Conservation (phyloP, 345 rosid species). For the Moricandia arvensis region DNA sequence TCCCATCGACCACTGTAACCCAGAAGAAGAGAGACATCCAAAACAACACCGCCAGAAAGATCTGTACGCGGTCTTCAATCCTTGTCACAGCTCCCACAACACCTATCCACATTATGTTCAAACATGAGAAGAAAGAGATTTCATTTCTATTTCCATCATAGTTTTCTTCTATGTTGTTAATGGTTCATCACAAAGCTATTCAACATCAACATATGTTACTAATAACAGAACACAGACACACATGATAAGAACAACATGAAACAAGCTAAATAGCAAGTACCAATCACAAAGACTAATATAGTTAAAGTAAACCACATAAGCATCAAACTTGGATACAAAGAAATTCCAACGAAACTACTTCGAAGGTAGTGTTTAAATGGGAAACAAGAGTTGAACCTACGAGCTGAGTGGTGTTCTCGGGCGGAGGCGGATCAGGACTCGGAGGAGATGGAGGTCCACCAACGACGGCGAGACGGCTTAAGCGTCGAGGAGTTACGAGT, state of each 20-base stretch:
- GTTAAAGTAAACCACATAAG: no score
- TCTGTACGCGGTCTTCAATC: constrained; percentile 59
- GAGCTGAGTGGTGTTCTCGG: constrained; percentile 33
- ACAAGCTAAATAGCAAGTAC: not conserved
- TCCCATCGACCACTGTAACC: constrained; percentile 73
- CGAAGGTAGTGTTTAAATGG: not conserved
- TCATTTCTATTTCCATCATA: not conserved
- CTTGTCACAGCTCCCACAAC: constrained; percentile 45
- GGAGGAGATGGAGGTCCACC: constrained; percentile 46
- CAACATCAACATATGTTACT: not conserved
- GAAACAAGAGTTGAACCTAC: constrained; percentile 41
- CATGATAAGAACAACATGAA: not conserved
- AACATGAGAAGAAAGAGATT: not conserved
- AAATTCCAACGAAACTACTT: not conserved
- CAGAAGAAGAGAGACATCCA: constrained; percentile 97
- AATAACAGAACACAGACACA: not conserved
- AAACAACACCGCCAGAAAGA: constrained; percentile 82
- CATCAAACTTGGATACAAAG: not conserved
- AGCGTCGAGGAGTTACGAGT: constrained; percentile 1
- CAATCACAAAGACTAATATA: not conserved
- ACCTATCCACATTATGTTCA: constrained; percentile 36
- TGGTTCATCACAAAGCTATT: not conserved
- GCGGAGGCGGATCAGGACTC: constrained; percentile 47
- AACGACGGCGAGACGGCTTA: constrained; percentile 35
- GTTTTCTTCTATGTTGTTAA: not conserved